phyloP scores from a whole-genome alignment of 345 rosid species.

The Microthlaspi erraticum region DNA sequence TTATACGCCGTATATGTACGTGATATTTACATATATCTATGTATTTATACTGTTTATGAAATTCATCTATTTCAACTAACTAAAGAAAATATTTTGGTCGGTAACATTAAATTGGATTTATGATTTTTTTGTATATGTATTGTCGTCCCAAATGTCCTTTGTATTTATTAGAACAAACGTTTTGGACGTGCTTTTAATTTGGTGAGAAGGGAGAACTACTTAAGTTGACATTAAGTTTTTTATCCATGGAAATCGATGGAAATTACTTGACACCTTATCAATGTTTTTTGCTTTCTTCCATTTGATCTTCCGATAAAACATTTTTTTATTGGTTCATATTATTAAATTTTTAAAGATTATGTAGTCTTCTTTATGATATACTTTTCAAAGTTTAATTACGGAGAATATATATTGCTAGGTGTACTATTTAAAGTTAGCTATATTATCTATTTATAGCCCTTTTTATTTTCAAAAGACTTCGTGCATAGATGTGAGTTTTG shows the following conservation, averaged over 20 bases:
- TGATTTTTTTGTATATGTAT: background rate
- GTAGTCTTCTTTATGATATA: background rate
- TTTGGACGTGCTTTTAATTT: constrained; percentile 26
- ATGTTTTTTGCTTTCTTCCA: background rate
- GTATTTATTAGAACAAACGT: constrained; percentile 23
- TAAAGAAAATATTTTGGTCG: background rate
- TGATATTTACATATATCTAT: background rate
- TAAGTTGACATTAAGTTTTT: constrained; percentile 15
- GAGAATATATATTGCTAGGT: constrained; percentile 21
- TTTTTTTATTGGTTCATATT: background rate
- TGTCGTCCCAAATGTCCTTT: background rate
- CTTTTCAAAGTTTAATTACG: background rate
- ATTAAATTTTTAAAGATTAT: too few species aligned
- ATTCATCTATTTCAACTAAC: constrained; percentile 12
- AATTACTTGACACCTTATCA: constrained; percentile 3
- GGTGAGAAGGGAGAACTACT: constrained; percentile 38
- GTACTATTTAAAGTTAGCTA: constrained; percentile 19
- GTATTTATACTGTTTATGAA: background rate
- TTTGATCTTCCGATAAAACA: too few species aligned
- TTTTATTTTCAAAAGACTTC: constrained; percentile 16
- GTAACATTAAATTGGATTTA: constrained; percentile 18
- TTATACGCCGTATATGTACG: background rate
- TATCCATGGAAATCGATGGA: background rate
- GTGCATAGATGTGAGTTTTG: constrained; percentile 19
- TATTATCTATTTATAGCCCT: background rate